Evolutionary conservation across 257 asterid species (phyloP), one percentile per base, ranked within the genome.

Genomic region (Verbascum thapsus): DNA sequence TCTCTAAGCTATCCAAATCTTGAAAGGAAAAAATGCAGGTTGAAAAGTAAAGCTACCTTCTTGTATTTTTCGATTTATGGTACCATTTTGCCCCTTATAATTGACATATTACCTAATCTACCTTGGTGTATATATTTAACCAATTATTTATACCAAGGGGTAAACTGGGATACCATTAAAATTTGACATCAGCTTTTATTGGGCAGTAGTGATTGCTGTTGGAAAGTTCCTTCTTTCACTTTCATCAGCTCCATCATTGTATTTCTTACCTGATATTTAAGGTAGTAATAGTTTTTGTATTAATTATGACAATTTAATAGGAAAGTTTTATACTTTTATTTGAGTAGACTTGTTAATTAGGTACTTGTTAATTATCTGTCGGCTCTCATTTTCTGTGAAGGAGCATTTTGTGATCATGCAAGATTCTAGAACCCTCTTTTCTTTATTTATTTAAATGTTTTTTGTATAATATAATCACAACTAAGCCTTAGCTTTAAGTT

Each of bases 381-480:
- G 68, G 77, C 75, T 81, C 66, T 80, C 74, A 49, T 74, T 76
- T 76, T 72, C 77, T 60, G 71, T 62, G 53, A 76, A 75, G 65
- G 58, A 64, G 80, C 76, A 57, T 63, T 76, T 60, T 78, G 81
- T 85, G 84, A 75, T 75, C 85, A 72, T 80, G 78, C 88, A 82
- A 79, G 87, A 81, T 70, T 79, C 86, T 78, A 37, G 76, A 84
- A 55, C 73, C 83, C 69, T 63, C 74, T 63, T 10, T 57, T 0
- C 56, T 26, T 13, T 30, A 52, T 59, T 72, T 67, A 59, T 79
- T 72, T 77, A 63, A 61, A 50, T 58, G 22, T 42, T 32, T 68
- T 35, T 52, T 53, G 66, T 19, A 64, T 78, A 51, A 16, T 76
- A 70, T 80, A 75, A 53, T 69, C 67, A 76, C 72, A 80, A 76